Conservation (phyloP, 2,329 filamentous ascomycete genomes). For the Cryphonectria radicalis region DNA sequence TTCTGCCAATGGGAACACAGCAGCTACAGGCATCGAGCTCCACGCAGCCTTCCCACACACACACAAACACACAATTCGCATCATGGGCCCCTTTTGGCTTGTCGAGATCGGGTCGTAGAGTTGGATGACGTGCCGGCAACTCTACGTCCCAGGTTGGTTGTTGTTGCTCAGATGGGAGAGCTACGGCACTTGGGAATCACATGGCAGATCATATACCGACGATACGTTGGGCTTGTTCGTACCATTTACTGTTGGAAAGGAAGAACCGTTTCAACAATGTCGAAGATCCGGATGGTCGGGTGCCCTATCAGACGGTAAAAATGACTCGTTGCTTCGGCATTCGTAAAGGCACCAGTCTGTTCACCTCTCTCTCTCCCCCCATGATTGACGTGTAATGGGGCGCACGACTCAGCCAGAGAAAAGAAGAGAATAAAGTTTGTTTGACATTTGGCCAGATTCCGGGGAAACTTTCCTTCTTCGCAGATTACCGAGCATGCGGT, state of each 20-base stretch:
- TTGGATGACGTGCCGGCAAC: neutral
- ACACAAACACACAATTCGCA: neutral
- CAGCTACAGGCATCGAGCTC: neutral
- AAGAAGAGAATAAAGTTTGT: neutral
- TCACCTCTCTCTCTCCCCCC: neutral
- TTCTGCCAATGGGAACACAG: neutral
- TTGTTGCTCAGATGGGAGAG: neutral
- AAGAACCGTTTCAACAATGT: neutral
- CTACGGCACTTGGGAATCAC: neutral
- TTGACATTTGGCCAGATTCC: neutral
- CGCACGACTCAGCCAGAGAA: neutral
- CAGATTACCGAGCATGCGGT: neutral
- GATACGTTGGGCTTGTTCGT: neutral
- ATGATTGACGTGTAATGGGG: neutral
- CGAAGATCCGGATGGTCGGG: neutral
- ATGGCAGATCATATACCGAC: neutral
- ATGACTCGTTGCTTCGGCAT: slow-evolving; percentile 1
- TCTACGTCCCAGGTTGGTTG: neutral
- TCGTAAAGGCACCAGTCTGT: neutral
- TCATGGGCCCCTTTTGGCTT: neutral
- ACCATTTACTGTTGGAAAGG: neutral
- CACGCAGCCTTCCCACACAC: neutral
- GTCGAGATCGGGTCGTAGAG: neutral
- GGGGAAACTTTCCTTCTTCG: neutral
- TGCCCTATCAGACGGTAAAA: neutral